These are phyloP conservation scores for Penicillium sp. DNA, from an alignment of 2,329 filamentous ascomycete genomes.

Conservation along the genomic window DNA sequence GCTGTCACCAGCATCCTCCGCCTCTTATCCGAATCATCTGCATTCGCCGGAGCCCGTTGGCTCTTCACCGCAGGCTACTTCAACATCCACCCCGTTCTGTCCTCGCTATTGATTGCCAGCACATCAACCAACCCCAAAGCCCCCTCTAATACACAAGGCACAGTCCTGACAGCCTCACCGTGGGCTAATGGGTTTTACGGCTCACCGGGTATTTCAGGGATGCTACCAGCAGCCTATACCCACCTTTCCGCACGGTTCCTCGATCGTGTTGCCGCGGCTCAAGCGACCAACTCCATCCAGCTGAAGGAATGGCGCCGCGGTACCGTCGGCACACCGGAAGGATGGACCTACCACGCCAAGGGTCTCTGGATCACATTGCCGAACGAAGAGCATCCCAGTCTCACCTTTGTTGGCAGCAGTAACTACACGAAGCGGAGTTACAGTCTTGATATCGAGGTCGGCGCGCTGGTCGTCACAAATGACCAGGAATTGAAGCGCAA, in stretches of 20 bases:
- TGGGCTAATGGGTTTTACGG: constrained; percentile 95
- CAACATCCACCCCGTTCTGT: constrained; percentile 86
- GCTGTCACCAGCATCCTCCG: constrained; percentile 74
- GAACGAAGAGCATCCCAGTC: constrained; percentile 63
- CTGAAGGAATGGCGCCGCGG: constrained; percentile 88
- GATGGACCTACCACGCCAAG: constrained; percentile 98
- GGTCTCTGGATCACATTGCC: constrained; percentile 79
- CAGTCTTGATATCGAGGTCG: constrained; percentile 85
- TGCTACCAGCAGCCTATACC: constrained; percentile 90
- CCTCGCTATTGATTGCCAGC: constrained; percentile 74
- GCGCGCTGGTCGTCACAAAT: constrained; percentile 79
- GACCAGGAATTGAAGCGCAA: constrained; percentile 70
- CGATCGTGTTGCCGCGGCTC: constrained; percentile 56
- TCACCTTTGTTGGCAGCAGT: constrained; percentile 85
- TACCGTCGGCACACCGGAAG: constrained; percentile 73
- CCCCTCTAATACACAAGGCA: constrained; percentile 57
- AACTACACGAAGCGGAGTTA: constrained; percentile 97
- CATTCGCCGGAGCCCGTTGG: constrained; percentile 74
- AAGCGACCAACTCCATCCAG: constrained; percentile 60
- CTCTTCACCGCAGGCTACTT: constrained; percentile 98
- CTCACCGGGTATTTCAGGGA: constrained; percentile 81
- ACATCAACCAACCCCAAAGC: constrained; percentile 43
- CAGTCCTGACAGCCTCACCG: constrained; percentile 87
- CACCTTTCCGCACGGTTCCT: constrained; percentile 82
- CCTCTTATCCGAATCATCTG: constrained; percentile 60